Conservation (phyloP, 306 rosid genomes). For the Inga oerstediana region DNA sequence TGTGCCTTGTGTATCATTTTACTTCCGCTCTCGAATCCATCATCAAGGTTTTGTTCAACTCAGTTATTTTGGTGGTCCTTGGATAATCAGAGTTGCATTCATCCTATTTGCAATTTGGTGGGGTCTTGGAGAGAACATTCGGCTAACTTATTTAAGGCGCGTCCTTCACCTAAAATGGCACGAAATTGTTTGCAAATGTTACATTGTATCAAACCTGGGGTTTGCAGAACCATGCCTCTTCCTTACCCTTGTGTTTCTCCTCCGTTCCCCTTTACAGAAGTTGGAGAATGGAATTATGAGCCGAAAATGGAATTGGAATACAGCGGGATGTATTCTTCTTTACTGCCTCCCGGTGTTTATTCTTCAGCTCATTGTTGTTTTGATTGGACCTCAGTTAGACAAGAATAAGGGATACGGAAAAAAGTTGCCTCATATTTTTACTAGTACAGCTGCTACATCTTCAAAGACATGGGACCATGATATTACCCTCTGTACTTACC, state of each 20-base stretch:
- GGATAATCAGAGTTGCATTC: conserved; percentile 86
- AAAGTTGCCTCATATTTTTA: conserved; percentile 60
- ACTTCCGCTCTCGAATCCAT: conserved; percentile 80
- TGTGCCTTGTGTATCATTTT: conserved; percentile 80
- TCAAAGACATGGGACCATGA: conserved; percentile 41
- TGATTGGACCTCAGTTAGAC: conserved; percentile 65
- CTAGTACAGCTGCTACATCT: conserved; percentile 48
- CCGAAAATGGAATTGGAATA: conserved; percentile 76
- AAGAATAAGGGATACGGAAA: conserved; percentile 46
- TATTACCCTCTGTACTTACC: conserved; percentile 85
- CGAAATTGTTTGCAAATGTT: conserved; percentile 87
- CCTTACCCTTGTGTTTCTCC: conserved; percentile 88
- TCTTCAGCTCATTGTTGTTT: conserved; percentile 80
- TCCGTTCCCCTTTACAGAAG: conserved; percentile 83
- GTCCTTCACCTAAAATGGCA: conserved; percentile 73
- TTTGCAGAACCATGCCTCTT: conserved; percentile 99
- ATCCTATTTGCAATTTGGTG: conserved; percentile 89
- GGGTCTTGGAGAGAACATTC: conserved; percentile 86
- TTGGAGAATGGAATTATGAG: conserved; percentile 83
- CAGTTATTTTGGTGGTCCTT: conserved; percentile 93
- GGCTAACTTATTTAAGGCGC: conserved; percentile 70
- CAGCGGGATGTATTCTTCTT: conserved; percentile 73
- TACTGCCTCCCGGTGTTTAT: conserved; percentile 80
- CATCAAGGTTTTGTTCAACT: conserved; percentile 70
- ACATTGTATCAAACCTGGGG: conserved; percentile 91